Base-by-base conservation (phyloP, 179 eudicot species). In the Beta lomatogona region DNA sequence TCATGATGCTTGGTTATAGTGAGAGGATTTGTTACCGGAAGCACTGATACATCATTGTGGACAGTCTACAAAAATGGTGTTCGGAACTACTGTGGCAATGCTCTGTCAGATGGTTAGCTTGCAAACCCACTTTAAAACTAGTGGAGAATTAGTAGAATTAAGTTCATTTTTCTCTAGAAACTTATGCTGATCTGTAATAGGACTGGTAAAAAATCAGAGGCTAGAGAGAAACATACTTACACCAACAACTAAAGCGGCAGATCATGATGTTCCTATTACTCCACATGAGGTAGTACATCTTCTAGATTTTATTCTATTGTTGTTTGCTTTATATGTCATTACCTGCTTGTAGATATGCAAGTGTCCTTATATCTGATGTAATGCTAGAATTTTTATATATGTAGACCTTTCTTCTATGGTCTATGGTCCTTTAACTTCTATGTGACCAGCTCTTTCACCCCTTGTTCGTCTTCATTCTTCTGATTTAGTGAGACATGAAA, bases 41-140 rank as follows among this genome's bases (percentile, higher is more conserved):
- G 97, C 82, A 96, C 98, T 12, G 99, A 92, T 88, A 96, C 99
- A 74, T 96, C 99, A 73, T 87, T 96, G 25, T 96, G 98, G 99
- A 96, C 99, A 0, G 96, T 94, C 78, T 94, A 96, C 90, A 89
- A 92, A 48, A 91, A 94, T 22, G 99, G 97, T 19, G 85, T 91
- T 25, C 89, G 98, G 10, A 91, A 91, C 78, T 94, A 94, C 84
- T 96, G 98, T 73, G 99, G 99, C 88, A 96, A 96, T 87, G 83
- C 79, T 45, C 93, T 96, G 69, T 95, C 97, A 55, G 93, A 94
- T 82, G 98, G 97, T 95, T 77, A 67, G 87, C 46, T 85, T 86
- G 77, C 59, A 71, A 74, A 59, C 74, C 66, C 10, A 15, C 48
- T 61, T n/a, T 4, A 12, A 4, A 69, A 55, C 72, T 57, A n/a